Evolutionary conservation across 148 eudicot species (phyloP), one percentile per base, ranked within the genome.

Genomic region (Cornus kousa): DNA sequence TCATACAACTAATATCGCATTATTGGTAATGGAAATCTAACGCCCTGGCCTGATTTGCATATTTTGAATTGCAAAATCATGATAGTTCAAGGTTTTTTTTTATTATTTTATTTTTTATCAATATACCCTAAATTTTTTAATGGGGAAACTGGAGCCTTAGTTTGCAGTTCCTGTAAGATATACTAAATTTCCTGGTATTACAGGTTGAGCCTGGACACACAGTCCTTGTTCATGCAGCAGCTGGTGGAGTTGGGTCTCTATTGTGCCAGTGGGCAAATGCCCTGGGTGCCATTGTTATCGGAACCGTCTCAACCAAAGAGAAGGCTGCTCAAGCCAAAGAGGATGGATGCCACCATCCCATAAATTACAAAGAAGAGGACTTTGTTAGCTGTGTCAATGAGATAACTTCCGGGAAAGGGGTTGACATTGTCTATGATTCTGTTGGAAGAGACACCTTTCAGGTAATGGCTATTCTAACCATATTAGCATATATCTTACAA

Each of bases 251-350:
- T 39, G 92, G 94, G 16, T 87, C 94, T 53, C 57, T 90, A 28
- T 75, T 91, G 79, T 93, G 97, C 85, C 94, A 91, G 65, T 93
- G 97, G 97, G 91, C 90, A 23, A 88, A 87, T 76, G 87, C 88
- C 14, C 89, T 91, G 57, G 94, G 94, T 37, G 94, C 94, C 19
- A 87, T 87, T 7, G 92, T 93, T 67, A 89, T 93, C 67, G 95
- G 93, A 23, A 93, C 93, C 10, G 93, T 93, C 53, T 89, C 94
- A 31, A 89, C 88, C 14, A 67, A 82, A 77, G 89, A 91, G 84
- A 93, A 93, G 80, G 95, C 89, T 11, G 67, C 77, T 5, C 95
- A 91, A 84, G 97, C 94, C 71, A 88, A 87, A 85, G 89, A 87
- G 22, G 94, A 93, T 85, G 93, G 97, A 2, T 93, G 94, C 70